These are phyloP conservation scores for Didymella keratinophila DNA, from an alignment of 2,329 filamentous ascomycete species.

Conservation along the genomic window DNA sequence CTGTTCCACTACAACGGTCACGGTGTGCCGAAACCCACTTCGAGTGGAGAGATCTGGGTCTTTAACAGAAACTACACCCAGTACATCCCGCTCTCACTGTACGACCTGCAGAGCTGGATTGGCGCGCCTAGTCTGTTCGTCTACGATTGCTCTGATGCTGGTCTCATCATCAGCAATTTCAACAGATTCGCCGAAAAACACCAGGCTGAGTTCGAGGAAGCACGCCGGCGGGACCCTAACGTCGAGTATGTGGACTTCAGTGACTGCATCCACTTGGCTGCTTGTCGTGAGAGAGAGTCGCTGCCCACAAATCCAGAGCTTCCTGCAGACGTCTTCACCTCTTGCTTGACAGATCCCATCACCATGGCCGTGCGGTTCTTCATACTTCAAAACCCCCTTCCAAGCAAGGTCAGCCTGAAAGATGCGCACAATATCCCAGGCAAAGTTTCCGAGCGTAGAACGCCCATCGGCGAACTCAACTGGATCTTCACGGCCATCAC, in stretches of 20 bases:
- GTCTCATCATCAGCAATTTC: slow-evolving; percentile 94
- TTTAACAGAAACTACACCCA: slow-evolving; percentile 99
- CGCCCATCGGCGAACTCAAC: slow-evolving; percentile 93
- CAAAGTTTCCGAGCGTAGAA: slow-evolving; percentile 88
- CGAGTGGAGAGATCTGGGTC: slow-evolving; percentile 97
- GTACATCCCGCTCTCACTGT: slow-evolving; percentile 95
- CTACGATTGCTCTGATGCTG: slow-evolving; percentile 96
- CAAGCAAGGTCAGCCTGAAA: slow-evolving; percentile 73
- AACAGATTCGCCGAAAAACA: slow-evolving; percentile 95
- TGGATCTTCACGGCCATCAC: slow-evolving; percentile 99
- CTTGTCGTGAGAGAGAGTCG: slow-evolving; percentile 88
- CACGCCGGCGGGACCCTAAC: slow-evolving; percentile 77
- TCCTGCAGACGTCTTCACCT: slow-evolving; percentile 94
- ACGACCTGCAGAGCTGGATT: slow-evolving; percentile 94
- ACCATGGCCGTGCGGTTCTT: slow-evolving; percentile 98
- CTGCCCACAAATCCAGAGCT: slow-evolving; percentile 93
- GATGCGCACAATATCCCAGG: slow-evolving; percentile 90
- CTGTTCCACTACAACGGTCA: slow-evolving; percentile 99
- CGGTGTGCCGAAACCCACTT: slow-evolving; percentile 93
- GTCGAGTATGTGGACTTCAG: slow-evolving; percentile 70
- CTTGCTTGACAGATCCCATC: slow-evolving; percentile 94
- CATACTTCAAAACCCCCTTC: slow-evolving; percentile 86
- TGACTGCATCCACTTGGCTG: slow-evolving; percentile 90
- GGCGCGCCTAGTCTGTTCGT: slow-evolving; percentile 95
- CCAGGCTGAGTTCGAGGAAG: slow-evolving; percentile 84